These are phyloP conservation scores for Cyclotella atomus DNA, from an alignment of 108 stramenopile species.

Conservation along the genomic window DNA sequence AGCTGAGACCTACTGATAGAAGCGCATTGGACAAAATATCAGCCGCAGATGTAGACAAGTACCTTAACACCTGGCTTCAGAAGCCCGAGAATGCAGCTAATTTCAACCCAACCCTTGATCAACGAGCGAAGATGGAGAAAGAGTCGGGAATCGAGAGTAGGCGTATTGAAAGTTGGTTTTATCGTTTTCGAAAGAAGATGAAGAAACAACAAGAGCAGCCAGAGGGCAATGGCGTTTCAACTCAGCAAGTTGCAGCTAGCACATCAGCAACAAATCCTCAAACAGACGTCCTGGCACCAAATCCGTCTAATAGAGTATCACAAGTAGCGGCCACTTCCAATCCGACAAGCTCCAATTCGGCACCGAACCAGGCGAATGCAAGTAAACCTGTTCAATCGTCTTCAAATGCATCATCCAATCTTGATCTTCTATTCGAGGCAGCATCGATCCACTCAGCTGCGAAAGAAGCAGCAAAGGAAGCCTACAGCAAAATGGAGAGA, in stretches of 20 bases:
- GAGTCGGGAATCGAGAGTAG: constrained; percentile 1
- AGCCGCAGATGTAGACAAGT: background rate
- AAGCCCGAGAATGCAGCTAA: constrained; percentile 7
- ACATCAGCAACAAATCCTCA: background rate
- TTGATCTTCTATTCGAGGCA: constrained; percentile 11
- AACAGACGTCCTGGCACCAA: too few species aligned
- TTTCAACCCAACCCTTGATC: background rate
- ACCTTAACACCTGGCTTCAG: background rate
- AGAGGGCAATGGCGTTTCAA: background rate
- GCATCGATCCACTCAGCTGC: constrained; percentile 16
- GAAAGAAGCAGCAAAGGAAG: constrained; percentile 9
- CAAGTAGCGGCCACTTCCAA: too few species aligned
- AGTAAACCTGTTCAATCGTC: background rate
- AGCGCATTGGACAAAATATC: background rate
- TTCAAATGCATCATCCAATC: background rate
- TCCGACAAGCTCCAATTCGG: too few species aligned
- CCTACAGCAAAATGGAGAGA: background rate
- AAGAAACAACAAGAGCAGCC: constrained; percentile 10
- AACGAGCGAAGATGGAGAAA: background rate
- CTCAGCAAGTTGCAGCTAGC: background rate
- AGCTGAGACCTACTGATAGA: background rate
- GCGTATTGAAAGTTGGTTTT: constrained; percentile 15
- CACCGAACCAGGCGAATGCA: background rate
- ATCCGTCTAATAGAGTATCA: too few species aligned
- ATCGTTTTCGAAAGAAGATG: constrained; percentile 10